Evolutionary conservation across 1,284 basidiomycete species (phyloP), one percentile per base, ranked within the genome.

Genomic region (Fomitopsis pinicola): DNA sequence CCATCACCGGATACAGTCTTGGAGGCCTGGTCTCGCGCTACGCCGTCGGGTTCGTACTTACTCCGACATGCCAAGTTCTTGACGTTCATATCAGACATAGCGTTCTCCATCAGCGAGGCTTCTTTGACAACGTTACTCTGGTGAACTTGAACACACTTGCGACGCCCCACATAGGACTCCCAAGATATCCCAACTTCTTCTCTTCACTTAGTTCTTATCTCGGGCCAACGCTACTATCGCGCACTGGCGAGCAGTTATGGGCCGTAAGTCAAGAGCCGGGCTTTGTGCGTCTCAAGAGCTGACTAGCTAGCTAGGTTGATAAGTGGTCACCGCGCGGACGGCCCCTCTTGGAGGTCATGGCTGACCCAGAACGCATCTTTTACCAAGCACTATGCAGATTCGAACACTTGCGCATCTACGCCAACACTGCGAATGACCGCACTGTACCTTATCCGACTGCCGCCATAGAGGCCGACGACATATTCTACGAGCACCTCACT

Each of bases 361-460:
- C 91, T 2, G 93, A 96, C 75, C 89, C 91, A 89, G 91, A 87
- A 28, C 82, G 83, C 17, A 77, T 91, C 38, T 98, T 98, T 72
- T 87, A 89, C 69, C 84, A 91, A 65, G 91, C 88, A 2, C 78
- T 98, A 42, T 64, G 79, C 0, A 75, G 77, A 36, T 98, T 98
- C 73, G 74, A 83, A 30, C 78, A 86, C 42, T 79, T 95, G 48
- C 79, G 86, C 60, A 84, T 98, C 62, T 97, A 94, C 67, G 95
- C 93, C 9, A 97, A 96, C 75, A 84, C 88, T 2, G 76, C 93
- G 42, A 87, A 91, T 66, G 93, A 95, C 69, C 62, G 79, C 8
- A 94, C 94, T 2, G 94, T 96, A 0, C 92, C 93, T 2, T 96
- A 91, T 67, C 77, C 89, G 8, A 91, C 91, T 1, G 85, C 91